Evolutionary conservation across 2,329 filamentous ascomycete species (phyloP), one percentile per base, ranked within the genome.

Genomic region (Didymella sp.): DNA sequence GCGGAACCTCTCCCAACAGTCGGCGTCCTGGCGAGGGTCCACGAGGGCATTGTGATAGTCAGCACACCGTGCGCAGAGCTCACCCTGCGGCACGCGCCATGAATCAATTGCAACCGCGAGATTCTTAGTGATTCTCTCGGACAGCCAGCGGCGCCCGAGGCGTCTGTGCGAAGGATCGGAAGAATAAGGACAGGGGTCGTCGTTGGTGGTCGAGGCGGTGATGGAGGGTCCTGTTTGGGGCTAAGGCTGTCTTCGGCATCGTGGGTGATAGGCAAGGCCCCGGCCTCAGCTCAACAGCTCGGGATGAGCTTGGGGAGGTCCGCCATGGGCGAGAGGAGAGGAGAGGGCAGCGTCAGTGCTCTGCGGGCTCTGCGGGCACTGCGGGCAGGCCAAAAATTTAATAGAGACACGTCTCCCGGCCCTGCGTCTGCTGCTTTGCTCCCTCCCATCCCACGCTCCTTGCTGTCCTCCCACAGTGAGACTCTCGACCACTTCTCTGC

Each of bases 201-300:
- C 37, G 30, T 35, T 31, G 43, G 42, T 35, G 43, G 42, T 22
- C 30, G 19, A 25, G 42, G 54, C 54, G 54, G 54, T 42, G 19
- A 31, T 46, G 47, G 42, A 42, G 48, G 46, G 30, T 45, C 48
- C 15, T 33, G 49, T 31, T 44, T 48, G 51, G 51, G 37, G 48
- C 60, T 63, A 64, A 68, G 58, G 55, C 68, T 63, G 19, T 48
- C 47, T 66, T 68, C 59, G 70, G 70, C 64, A 71, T 68, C 62
- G 68, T 66, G 64, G 67, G 65, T 61, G 64, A 68, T 68, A 65
- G 48, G 47, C 41, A 51, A 38, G 53, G 24, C 46, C 27, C 46
- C 53, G 72, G 71, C 63, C 64, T 70, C 69, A 66, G 71, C 72
- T 73, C 73, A 73, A 74, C 72, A 73, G 67, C 66, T 70, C 65